A percentile compares a stretch with the other conserved stretches of the same genome.
phyloP scores from a whole-genome alignment of 2,329 filamentous ascomycete genomes.

The Tolypocladium amazonense region DNA sequence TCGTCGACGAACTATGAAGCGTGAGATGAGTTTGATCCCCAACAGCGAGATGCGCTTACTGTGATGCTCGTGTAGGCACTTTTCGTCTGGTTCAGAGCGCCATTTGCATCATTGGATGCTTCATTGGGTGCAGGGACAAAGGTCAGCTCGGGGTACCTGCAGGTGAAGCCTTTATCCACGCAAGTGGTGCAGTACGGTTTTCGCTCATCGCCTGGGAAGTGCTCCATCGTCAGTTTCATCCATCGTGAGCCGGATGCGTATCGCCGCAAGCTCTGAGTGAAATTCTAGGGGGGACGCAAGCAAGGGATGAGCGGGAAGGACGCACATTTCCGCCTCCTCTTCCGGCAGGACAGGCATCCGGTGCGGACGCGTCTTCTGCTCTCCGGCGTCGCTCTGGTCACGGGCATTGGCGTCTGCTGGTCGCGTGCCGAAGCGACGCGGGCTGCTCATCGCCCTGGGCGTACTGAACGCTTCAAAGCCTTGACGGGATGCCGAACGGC shows the following conservation, averaged over 20 bases:
- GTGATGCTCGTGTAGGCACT: not conserved
- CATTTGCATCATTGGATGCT: not conserved
- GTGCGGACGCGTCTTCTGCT: not conserved
- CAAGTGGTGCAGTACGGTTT: not conserved
- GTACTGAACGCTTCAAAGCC: not conserved
- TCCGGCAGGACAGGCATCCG: not conserved
- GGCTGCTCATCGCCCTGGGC: not conserved
- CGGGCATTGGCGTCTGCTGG: not conserved
- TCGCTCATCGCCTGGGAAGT: not conserved
- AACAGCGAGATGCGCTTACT: not conserved
- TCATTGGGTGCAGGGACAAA: not conserved
- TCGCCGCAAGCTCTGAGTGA: too few relatives aligned
- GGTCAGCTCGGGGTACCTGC: not conserved
- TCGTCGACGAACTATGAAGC: not conserved
- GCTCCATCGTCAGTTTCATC: not conserved
- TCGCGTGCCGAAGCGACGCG: not conserved
- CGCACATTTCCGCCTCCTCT: not conserved
- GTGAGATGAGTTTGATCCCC: constrained; percentile 10
- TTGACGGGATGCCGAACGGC: not conserved
- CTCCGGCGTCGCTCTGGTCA: not conserved
- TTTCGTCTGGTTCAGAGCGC: not conserved
- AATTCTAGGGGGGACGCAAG: not conserved
- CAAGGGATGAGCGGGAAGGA: too few relatives aligned
- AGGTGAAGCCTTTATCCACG: not conserved
- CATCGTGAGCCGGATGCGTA: not conserved